These are phyloP conservation scores for Calonectria honghensis DNA, from an alignment of 2,329 filamentous ascomycete species.

Conservation along the genomic window DNA sequence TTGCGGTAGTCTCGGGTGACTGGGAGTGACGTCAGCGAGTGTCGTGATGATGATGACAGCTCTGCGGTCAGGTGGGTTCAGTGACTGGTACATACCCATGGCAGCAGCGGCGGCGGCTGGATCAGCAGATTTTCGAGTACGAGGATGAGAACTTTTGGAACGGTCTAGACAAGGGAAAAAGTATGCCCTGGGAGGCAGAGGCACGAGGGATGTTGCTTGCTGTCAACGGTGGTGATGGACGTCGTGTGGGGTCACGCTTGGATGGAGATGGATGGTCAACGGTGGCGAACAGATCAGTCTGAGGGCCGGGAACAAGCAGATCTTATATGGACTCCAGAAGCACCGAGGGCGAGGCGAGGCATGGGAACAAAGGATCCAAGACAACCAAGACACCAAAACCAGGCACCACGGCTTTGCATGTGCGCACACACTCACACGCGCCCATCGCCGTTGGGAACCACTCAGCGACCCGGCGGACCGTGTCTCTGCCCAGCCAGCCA, in stretches of 20 bases:
- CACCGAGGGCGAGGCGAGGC: background rate
- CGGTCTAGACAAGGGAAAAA: background rate
- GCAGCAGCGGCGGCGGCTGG: constrained; percentile 12
- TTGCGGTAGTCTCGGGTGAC: constrained; percentile 59
- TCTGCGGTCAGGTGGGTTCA: constrained; percentile 27
- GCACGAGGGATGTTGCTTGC: constrained; percentile 15
- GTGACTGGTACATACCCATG: constrained; percentile 51
- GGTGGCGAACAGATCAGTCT: constrained; percentile 33
- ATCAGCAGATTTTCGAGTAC: constrained; percentile 32
- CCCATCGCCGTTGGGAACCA: constrained; percentile 14
- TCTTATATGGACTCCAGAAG: constrained; percentile 50
- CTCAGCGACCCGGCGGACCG: background rate
- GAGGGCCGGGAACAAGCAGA: constrained; percentile 39
- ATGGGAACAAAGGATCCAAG: constrained; percentile 8
- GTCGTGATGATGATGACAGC: constrained; percentile 37
- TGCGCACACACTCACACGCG: background rate
- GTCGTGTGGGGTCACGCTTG: constrained; percentile 43
- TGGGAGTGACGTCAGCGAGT: constrained; percentile 53
- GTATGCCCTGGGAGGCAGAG: background rate
- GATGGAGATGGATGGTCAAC: constrained; percentile 27
- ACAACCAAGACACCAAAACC: constrained; percentile 9
- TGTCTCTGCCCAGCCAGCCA: constrained; percentile 28
- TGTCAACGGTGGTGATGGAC: constrained; percentile 37
- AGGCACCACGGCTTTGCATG: constrained; percentile 15
- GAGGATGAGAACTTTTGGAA: constrained; percentile 28